Evolutionary conservation across 2,329 filamentous ascomycete genomes (phyloP).

Genomic region (Aureobasidium sp.): DNA sequence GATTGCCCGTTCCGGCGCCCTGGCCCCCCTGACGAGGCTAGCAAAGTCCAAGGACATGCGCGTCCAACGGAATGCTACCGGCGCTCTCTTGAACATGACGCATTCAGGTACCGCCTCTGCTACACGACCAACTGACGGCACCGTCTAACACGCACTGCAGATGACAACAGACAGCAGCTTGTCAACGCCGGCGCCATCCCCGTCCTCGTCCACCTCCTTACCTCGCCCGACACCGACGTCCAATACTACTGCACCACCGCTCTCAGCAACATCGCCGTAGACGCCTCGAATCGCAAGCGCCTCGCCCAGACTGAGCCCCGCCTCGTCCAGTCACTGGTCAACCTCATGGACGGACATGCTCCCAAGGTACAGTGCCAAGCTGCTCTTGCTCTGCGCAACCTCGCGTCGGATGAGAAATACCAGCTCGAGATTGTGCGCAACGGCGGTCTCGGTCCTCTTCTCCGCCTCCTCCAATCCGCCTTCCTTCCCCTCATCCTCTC

Average conservation of each 20-base stretch:
- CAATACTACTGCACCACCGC: conserved; percentile 99
- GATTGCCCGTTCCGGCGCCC: conserved; percentile 87
- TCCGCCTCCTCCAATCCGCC: conserved; percentile 85
- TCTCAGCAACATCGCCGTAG: conserved; percentile 95
- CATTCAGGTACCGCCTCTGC: conserved; percentile 67
- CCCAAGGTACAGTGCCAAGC: conserved; percentile 98
- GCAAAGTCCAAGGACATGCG: conserved; percentile 98
- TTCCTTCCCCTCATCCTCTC: conserved; percentile 94
- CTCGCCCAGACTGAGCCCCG: conserved; percentile 84
- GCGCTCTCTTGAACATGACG: conserved; percentile 96
- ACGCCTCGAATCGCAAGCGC: conserved; percentile 81
- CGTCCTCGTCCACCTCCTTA: conserved; percentile 87
- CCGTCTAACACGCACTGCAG: conserved; percentile 37
- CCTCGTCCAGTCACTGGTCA: conserved; percentile 86
- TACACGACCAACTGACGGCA: neutral
- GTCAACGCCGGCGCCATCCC: conserved; percentile 97
- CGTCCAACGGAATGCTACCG: conserved; percentile 94
- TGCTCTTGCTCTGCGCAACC: conserved; percentile 82
- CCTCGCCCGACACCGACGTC: conserved; percentile 88
- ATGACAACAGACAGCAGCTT: conserved; percentile 95
- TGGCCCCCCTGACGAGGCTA: conserved; percentile 80
- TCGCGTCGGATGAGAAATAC: conserved; percentile 97
- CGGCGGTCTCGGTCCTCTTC: conserved; percentile 72
- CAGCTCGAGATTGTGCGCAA: conserved; percentile 94
- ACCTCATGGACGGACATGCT: conserved; percentile 93